Base-by-base conservation (phyloP, 495 filamentous ascomycete species). In the Podospora didyma region DNA sequence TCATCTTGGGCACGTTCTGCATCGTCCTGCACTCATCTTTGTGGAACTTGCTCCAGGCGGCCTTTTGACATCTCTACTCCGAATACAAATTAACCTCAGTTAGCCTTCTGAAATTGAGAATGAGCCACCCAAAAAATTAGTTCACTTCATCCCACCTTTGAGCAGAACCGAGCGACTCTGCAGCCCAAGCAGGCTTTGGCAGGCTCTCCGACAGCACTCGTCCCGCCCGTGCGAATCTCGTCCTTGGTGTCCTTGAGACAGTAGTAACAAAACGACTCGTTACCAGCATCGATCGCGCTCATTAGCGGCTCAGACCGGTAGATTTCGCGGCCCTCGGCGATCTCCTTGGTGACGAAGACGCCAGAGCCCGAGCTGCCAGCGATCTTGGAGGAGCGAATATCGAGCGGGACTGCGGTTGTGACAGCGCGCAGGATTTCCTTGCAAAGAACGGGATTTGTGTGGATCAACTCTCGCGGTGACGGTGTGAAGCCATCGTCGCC, bases 131-230 rank as follows among this genome's bases (percentile, higher is more conserved):
- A 28, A 7, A 39, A 20, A 21, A 46, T 21, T 9, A 14, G 7
- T 2, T 46, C n/a, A 17, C 9, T 47, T 5, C 22, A 5, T 23
- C 75, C 49, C 60, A 87, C 84, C 76, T 82, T 83, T 47, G 79
- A 77, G 66, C 88, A 91, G 66, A 88, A 91, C 54, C 76, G 80
- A 0, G 84, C 79, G 12, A 79, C 70, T 48, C 74, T 79, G 69
- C 88, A 91, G 0, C 80, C 82, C 0, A 75, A 75, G 67, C 88
- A 91, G 24, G 73, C 75, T 58, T 77, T 81, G 23, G 86, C 57
- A 16, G 39, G 39, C 0, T 51, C 31, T 3, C 28, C 6, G 4
- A 45, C 21, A 19, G 42, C 12, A 3, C 2, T 22, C 28, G 47
- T 26, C 7, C 49, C 31, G 22, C 7, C 17, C 6, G 19, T 17